Conservation (phyloP, 768 basidiomycete genomes). For the Agrocybe praecox region DNA sequence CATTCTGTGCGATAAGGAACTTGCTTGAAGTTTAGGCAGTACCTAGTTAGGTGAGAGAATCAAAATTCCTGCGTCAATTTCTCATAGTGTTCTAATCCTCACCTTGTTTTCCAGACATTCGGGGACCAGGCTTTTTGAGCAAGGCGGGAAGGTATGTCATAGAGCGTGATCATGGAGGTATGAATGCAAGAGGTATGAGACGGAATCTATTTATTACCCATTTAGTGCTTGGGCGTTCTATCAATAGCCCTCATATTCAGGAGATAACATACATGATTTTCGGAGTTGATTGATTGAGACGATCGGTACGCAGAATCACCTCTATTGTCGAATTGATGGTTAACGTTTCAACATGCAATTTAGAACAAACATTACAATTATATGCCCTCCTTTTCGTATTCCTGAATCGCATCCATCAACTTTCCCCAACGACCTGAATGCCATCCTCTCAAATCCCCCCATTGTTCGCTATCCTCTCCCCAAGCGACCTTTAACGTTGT, state of each 20-base stretch:
- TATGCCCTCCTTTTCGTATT: neutral
- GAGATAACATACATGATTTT: neutral
- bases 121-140: conserved; percentile 34
- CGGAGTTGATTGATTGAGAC: too few species aligned
- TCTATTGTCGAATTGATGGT: too few species aligned
- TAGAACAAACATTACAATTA: too few species aligned
- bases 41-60: conserved; percentile 23
- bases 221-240: neutral
- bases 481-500: conserved; percentile 22
- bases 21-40: conserved; percentile 36
- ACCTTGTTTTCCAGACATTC: conserved; percentile 39
- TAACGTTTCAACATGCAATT: too few species aligned
- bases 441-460: conserved; percentile 30
- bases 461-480: conserved; percentile 34
- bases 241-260: neutral
- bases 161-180: conserved; percentile 24
- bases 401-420: neutral
- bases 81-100: neutral
- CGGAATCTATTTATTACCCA: neutral
- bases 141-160: conserved; percentile 37
- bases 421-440: conserved; percentile 22
- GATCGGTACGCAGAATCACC: too few species aligned
- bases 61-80: neutral
- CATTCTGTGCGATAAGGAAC: conserved; percentile 48
- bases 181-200: neutral